Evolutionary conservation across 108 stramenopile genomes (phyloP).

Genomic region (Nannochloropsis granulata): DNA sequence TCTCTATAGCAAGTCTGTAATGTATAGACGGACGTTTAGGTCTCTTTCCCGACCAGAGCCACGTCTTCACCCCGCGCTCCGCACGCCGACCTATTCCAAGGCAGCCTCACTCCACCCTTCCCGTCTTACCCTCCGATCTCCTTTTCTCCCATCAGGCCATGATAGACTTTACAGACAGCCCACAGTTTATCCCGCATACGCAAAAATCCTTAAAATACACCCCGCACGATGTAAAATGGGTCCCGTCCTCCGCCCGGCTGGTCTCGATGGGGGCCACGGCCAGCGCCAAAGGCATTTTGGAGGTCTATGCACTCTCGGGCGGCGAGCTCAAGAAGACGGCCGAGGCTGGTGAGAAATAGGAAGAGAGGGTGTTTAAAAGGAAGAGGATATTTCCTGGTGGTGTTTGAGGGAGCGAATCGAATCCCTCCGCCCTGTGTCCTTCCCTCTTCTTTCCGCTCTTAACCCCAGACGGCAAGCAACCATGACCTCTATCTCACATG

Average conservation of each 20-base stretch:
- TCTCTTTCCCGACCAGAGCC: too few species aligned
- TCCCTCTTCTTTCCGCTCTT: not conserved
- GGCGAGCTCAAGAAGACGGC: not conserved
- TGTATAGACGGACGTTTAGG: too few species aligned
- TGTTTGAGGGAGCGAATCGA: not conserved
- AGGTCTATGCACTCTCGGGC: not conserved
- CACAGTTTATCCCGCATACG: not conserved
- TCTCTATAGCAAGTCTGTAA: too few species aligned
- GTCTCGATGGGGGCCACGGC: not conserved
- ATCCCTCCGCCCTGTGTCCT: not conserved
- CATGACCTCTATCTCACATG: not conserved
- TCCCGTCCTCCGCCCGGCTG: not conserved
- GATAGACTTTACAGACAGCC: not conserved
- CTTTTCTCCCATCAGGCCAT: too few species aligned
- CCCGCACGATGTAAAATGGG: not conserved
- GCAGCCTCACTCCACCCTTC: too few species aligned
- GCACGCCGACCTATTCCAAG: too few species aligned
- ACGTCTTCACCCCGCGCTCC: too few species aligned
- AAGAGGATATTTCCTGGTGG: not conserved
- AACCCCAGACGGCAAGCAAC: not conserved
- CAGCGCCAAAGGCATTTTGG: not conserved
- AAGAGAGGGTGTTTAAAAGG: not conserved
- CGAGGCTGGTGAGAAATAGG: not conserved
- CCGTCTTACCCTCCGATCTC: too few species aligned
- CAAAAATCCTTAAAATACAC: not conserved